Evolutionary conservation across 768 basidiomycete genomes (phyloP).

Genomic region (Myochromella boudieri): DNA sequence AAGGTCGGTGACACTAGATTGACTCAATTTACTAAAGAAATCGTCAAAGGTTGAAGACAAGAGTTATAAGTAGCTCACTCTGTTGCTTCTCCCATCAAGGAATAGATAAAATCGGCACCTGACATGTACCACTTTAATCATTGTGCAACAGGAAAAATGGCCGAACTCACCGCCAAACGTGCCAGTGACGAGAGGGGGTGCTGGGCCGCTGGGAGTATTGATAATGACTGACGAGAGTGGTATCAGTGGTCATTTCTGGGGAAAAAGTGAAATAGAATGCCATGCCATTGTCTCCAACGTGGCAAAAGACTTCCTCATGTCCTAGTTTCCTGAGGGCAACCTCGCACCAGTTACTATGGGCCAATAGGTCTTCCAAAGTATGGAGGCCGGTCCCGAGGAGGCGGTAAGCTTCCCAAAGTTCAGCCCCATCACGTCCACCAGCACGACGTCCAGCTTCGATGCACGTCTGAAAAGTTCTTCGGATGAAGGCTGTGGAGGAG

Average conservation of each 20-base stretch:
- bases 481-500: conserved; percentile 68
- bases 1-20: conserved; percentile 61
- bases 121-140: not conserved
- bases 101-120: conserved; percentile 65
- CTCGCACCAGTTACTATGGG: conserved; percentile 83
- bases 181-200: conserved; percentile 66
- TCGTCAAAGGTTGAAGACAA: not conserved
- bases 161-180: conserved; percentile 55
- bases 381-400: conserved; percentile 69
- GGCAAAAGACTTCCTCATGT: conserved; percentile 69
- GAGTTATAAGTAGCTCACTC: conserved; percentile 39
- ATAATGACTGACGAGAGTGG: conserved; percentile 32
- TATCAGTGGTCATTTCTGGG: not conserved
- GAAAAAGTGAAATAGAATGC: not conserved
- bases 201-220: conserved; percentile 53
- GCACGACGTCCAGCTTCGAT: conserved; percentile 68
- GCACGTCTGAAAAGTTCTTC: conserved; percentile 60
- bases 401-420: conserved; percentile 68
- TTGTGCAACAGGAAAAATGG: not conserved
- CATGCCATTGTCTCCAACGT: conserved; percentile 68
- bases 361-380: conserved; percentile 72
- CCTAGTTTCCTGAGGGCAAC: conserved; percentile 70
- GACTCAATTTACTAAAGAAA: conserved; percentile 48
- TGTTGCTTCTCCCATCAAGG: conserved; percentile 62
- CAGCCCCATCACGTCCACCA: conserved; percentile 48